phyloP scores from a whole-genome alignment of 208 protist species.

The Angomonas deanei region DNA sequence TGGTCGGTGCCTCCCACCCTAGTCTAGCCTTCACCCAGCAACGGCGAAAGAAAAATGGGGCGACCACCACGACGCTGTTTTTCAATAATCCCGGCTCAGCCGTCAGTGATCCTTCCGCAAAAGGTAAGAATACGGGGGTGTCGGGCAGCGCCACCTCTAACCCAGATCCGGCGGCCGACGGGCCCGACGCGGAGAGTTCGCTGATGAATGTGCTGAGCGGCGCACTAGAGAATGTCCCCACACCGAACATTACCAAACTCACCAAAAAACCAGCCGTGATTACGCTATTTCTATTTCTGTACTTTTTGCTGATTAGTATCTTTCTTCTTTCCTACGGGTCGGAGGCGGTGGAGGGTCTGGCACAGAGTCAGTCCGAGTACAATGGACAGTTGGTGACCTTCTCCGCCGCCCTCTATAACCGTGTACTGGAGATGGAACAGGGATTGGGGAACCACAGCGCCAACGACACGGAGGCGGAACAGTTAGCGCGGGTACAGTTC shows the following conservation, averaged over 20 bases:
- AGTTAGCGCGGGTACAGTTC: no score
- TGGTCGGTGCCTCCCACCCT: neutral
- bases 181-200: neutral
- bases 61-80: slow-evolving; percentile 25
- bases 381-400: slow-evolving; percentile 50
- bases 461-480: neutral
- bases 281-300: slow-evolving; percentile 40
- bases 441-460: neutral
- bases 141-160: neutral
- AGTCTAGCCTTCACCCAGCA: slow-evolving; percentile 5
- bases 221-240: neutral
- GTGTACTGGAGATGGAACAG: slow-evolving; percentile 3
- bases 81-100: slow-evolving; percentile 10
- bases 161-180: neutral
- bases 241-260: neutral
- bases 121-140: neutral
- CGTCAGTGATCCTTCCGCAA: neutral
- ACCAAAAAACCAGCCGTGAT: slow-evolving; percentile 18
- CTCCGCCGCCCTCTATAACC: slow-evolving; percentile 31
- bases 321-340: slow-evolving; percentile 35
- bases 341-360: slow-evolving; percentile 17
- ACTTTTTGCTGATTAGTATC: slow-evolving; percentile 49
- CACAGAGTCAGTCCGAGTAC: slow-evolving; percentile 21
- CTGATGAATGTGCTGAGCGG: neutral
- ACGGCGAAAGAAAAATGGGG: slow-evolving; percentile 16